A percentile compares a stretch with the other conserved stretches of the same genome.
Conservation (phyloP, 83 land plant genomes). For the Picea abies region DNA sequence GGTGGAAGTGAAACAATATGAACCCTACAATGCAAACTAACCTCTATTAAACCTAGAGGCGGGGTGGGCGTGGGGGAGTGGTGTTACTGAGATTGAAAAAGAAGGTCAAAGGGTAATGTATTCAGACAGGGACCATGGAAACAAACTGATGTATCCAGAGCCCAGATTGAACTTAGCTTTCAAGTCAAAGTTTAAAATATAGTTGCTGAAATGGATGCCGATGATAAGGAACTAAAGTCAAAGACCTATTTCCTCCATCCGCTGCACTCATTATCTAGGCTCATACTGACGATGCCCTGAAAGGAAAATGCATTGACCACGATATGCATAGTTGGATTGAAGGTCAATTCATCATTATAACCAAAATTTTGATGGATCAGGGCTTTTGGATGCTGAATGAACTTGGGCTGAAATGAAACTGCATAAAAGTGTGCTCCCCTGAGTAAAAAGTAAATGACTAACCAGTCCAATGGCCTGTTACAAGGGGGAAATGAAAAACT, state of each 20-base stretch:
- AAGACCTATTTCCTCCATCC: not conserved
- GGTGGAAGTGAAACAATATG: no score
- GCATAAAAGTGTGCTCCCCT: no score
- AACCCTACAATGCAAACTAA: not conserved
- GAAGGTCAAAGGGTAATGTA: not conserved
- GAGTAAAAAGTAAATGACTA: not conserved
- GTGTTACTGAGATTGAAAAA: not conserved
- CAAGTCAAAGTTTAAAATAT: not conserved
- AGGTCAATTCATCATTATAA: not conserved
- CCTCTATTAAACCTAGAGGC: not conserved
- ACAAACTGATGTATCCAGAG: not conserved
- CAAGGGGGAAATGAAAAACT: not conserved
- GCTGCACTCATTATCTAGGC: not conserved
- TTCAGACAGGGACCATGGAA: not conserved
- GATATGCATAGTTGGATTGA: not conserved
- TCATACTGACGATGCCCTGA: not conserved
- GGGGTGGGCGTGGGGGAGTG: not conserved
- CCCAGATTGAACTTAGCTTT: not conserved
- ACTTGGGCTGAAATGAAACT: not conserved
- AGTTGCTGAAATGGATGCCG: no score
- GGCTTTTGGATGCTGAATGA: not conserved
- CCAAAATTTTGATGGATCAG: not conserved
- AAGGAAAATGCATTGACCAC: not conserved
- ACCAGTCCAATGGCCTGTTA: not conserved
- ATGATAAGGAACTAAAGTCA: not conserved